Evolutionary conservation across 2,329 filamentous ascomycete genomes (phyloP).

Genomic region (Pyricularia sp.): DNA sequence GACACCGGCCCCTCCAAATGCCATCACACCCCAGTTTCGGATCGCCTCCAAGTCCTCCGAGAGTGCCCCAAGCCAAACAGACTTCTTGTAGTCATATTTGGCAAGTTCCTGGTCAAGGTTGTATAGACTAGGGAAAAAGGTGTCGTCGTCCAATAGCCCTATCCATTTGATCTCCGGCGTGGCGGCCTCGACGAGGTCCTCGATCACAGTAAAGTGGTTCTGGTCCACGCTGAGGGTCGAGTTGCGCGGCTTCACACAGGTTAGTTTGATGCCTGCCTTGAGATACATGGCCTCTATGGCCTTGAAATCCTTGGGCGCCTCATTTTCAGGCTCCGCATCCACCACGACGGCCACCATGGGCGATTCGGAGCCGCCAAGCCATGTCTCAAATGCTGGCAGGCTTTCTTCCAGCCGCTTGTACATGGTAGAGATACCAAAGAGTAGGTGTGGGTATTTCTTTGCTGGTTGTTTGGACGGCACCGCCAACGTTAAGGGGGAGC

Average conservation of each 20-base stretch:
- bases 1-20: slow-evolving; percentile 50
- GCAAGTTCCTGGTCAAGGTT: slow-evolving; percentile 36
- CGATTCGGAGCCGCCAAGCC: slow-evolving; percentile 41
- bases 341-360: slow-evolving; percentile 42
- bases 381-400: slow-evolving; percentile 42
- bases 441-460: slow-evolving; percentile 36
- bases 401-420: slow-evolving; percentile 39
- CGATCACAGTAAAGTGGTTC: slow-evolving; percentile 47
- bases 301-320: slow-evolving; percentile 10
- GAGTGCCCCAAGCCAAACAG: slow-evolving; percentile 45
- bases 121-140: slow-evolving; percentile 49
- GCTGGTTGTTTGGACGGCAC: slow-evolving; percentile 35
- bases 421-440: slow-evolving; percentile 49
- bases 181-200: slow-evolving; percentile 34
- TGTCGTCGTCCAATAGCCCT: slow-evolving; percentile 52
- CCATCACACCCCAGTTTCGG: slow-evolving; percentile 45
- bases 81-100: slow-evolving; percentile 35
- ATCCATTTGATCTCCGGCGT: slow-evolving; percentile 41
- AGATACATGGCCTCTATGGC: slow-evolving; percentile 22
- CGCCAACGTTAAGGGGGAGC: slow-evolving; percentile 34
- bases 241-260: slow-evolving; percentile 18
- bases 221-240: slow-evolving; percentile 32
- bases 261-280: slow-evolving; percentile 18
- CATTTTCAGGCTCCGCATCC: slow-evolving; percentile 21
- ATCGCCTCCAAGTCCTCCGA: slow-evolving; percentile 47